phyloP scores from a whole-genome alignment of 257 asterid species.

The Osmanthus fragrans region DNA sequence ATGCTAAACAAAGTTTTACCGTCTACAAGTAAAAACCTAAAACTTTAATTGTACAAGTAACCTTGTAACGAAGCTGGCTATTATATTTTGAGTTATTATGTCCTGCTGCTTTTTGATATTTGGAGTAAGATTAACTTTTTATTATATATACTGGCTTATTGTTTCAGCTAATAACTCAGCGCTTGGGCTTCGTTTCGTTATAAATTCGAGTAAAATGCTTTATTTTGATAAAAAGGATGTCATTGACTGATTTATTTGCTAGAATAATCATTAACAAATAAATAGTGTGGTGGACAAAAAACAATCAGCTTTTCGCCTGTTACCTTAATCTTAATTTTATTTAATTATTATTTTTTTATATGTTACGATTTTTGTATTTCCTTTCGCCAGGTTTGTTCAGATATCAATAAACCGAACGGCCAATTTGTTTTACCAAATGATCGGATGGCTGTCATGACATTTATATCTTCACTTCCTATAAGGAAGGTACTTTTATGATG shows the following conservation, averaged over 20 bases:
- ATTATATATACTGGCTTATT: background rate
- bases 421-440: constrained; percentile 86
- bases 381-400: constrained; percentile 79
- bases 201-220: background rate
- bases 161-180: background rate
- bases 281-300: background rate
- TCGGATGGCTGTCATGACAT: constrained; percentile 75
- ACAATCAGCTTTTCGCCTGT: constrained; percentile 2
- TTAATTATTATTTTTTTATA: background rate
- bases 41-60: background rate
- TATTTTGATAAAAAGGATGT: background rate
- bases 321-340: background rate
- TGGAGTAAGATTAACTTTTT: background rate
- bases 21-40: background rate
- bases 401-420: constrained; percentile 96
- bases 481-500: constrained; percentile 66
- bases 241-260: background rate
- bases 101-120: background rate
- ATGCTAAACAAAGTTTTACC: background rate
- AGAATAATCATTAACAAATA: background rate
- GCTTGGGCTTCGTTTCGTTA: background rate
- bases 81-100: background rate
- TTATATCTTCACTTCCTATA: constrained; percentile 88
- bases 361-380: constrained; percentile 2
- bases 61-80: background rate